phyloP scores from a whole-genome alignment of 768 basidiomycete species.

The Pleurotus tuber-regium region DNA sequence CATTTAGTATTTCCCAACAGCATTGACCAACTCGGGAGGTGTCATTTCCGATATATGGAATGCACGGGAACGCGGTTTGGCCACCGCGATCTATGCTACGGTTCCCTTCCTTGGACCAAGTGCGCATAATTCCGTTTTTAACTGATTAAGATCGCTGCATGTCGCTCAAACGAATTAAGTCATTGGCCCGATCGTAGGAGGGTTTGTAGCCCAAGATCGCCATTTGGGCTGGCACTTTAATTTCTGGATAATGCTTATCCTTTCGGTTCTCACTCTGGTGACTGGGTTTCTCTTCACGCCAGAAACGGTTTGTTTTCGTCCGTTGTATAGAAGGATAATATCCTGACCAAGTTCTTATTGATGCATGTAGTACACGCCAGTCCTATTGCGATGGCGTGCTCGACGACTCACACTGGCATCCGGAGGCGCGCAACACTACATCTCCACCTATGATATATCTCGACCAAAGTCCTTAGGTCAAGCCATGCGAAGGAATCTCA shows the following conservation, averaged over 20 bases:
- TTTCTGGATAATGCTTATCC: constrained; percentile 64
- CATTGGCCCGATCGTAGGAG: constrained; percentile 66
- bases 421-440: constrained; percentile 38
- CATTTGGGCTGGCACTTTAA: constrained; percentile 58
- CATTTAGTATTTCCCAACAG: constrained; percentile 26
- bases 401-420: constrained; percentile 38
- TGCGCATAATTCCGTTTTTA: constrained; percentile 13
- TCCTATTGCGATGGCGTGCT: constrained; percentile 55
- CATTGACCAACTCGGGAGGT: constrained; percentile 58
- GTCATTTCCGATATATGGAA: constrained; percentile 59
- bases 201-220: constrained; percentile 50
- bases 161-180: constrained; percentile 28
- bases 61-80: constrained; percentile 56
- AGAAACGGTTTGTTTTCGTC: constrained; percentile 46
- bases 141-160: neutral
- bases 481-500: constrained; percentile 47
- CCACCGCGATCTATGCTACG: constrained; percentile 56
- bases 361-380: constrained; percentile 51
- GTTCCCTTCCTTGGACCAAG: constrained; percentile 60
- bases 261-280: constrained; percentile 43
- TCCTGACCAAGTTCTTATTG: too few species aligned
- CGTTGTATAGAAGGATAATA: neutral
- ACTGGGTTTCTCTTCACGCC: constrained; percentile 47
- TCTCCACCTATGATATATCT: constrained; percentile 47
- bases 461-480: constrained; percentile 39